Evolutionary conservation across 305 asterid species (phyloP), one percentile per base, ranked within the genome.

Genomic region (Fraxinus paxiana): DNA sequence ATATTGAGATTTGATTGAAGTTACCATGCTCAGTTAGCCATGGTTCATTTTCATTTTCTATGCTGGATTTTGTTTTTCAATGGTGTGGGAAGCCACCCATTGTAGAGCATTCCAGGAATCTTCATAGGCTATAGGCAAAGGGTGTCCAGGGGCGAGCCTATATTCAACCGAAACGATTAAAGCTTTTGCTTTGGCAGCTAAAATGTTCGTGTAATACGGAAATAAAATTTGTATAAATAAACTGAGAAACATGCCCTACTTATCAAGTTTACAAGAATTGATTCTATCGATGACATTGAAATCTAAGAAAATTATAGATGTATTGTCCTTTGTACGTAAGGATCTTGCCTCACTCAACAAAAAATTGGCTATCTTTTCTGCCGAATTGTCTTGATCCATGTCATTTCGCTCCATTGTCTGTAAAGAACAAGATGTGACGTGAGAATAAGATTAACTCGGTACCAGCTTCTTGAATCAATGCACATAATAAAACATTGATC

Each of bases 321-420:
- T 94, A 63, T 96, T 96, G 75, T 96, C 99, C 87, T 91, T 96
- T 0, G 98, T 94, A 18, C 98, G 93, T 82, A 84, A 90, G 38
- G 90, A 82, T 88, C 90, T 89, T 26, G 99, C 99, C 80, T 94
- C 99, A 34, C 82, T 87, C 90, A 96, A 86, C 96, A 96, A 86
- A 77, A 82, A 46, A 79, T 82, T 90, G 7, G 98, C 97, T 35
- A 90, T 85, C 91, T 85, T 91, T 82, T 94, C 98, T 8, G 96
- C 95, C 0, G 88, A 81, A 31, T 75, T 82, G 51, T 89, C 90
- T n/a, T 4, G 69, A 33, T 88, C 91, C 28, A 24, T 79, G n/a
- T 74, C 41, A 79, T 71, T 85, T 81, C 83, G 88, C 86, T 93
- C 97, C 90, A 69, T 88, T 30, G 88, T 78, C 96, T 96, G 92